Percentiles rank a stretch among this genome's conserved stretches.
Conservation (phyloP, 495 filamentous ascomycete genomes). For the Tuber brumale region DNA sequence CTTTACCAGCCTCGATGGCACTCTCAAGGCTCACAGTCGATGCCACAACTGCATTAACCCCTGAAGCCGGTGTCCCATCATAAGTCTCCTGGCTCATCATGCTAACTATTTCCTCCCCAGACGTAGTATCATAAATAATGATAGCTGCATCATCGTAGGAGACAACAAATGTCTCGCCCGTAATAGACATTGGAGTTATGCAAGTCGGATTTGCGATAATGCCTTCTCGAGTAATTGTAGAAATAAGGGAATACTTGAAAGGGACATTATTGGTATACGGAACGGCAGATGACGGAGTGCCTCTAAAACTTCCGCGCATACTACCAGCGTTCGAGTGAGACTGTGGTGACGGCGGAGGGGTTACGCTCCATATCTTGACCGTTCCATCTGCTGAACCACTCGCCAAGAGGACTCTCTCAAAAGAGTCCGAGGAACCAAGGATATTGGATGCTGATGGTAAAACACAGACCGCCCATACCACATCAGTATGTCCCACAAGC, state of each 20-base stretch:
- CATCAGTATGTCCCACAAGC: slow-evolving; percentile 86
- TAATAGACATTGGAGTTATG: slow-evolving; percentile 76
- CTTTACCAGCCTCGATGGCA: slow-evolving; percentile 51
- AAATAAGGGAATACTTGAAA: slow-evolving; percentile 62
- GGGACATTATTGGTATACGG: slow-evolving; percentile 46
- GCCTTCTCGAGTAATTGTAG: slow-evolving; percentile 67
- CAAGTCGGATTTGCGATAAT: slow-evolving; percentile 74
- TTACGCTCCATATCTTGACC: slow-evolving; percentile 90
- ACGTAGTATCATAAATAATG: slow-evolving; percentile 82
- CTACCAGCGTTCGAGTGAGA: slow-evolving; percentile 52
- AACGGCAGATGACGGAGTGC: slow-evolving; percentile 51
- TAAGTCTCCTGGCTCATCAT: slow-evolving; percentile 94
- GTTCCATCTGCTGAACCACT: slow-evolving; percentile 87
- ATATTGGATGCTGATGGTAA: slow-evolving; percentile 75
- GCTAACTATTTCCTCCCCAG: slow-evolving; percentile 79
- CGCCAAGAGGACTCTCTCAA: slow-evolving; percentile 81
- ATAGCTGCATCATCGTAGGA: slow-evolving; percentile 85
- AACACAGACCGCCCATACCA: slow-evolving; percentile 91
- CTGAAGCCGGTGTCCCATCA: slow-evolving; percentile 71
- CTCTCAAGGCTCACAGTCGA: slow-evolving; percentile 66
- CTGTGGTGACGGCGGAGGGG: slow-evolving; percentile 82
- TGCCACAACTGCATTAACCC: slow-evolving; percentile 87
- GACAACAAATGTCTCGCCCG: slow-evolving; percentile 89
- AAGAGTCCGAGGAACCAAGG: slow-evolving; percentile 53
- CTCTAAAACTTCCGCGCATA: slow-evolving; percentile 69